Evolutionary conservation across 1,284 basidiomycete genomes (phyloP), one percentile per base, ranked within the genome.

Genomic region (Anthracocystis panici-leucophaei): DNA sequence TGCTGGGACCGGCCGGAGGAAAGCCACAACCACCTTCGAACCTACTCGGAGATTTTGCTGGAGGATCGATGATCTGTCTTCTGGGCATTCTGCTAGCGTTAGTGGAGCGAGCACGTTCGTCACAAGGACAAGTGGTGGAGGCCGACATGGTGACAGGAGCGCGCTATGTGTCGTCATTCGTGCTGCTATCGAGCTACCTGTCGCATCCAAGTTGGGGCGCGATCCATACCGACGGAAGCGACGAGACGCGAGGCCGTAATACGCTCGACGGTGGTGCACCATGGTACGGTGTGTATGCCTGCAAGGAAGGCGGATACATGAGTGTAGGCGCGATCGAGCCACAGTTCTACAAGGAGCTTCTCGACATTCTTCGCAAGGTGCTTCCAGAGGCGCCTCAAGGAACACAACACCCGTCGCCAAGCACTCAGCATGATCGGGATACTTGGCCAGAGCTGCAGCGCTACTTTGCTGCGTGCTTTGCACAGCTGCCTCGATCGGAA

Each of bases 111-210:
- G 86, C 86, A 27, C 88, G 84, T 57, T 91, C 89, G 69, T 90
- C 87, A 5, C 79, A 80, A 27, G 93, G 93, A 5, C 92, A 93
- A 84, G 87, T 94, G 8, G 90, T 94, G 44, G 88, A 92, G 65
- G 87, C 89, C 2, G 91, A 94, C 82, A 93, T 94, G 92, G 91
- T 93, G 20, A 91, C 92, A 11, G 93, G 93, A 0, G 87, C 91
- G 2, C 90, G 92, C 55, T 94, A 93, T 83, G 78, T 93, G 23
- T 89, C 92, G 7, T 89, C 90, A 2, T 93, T 91, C 73, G 89
- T 91, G 8, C 87, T 93, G 8, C 87, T 90, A 27, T 78, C 87
- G 84, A 56, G 86, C 72, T 41, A 81, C 74, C 21, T 88, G 86
- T 29, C 82, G 71, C 50, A 86, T 66, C 82, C 82, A 14, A 56